Evolutionary conservation across 2,329 filamentous ascomycete genomes (phyloP).

Genomic region (Fusarium camptoceras): DNA sequence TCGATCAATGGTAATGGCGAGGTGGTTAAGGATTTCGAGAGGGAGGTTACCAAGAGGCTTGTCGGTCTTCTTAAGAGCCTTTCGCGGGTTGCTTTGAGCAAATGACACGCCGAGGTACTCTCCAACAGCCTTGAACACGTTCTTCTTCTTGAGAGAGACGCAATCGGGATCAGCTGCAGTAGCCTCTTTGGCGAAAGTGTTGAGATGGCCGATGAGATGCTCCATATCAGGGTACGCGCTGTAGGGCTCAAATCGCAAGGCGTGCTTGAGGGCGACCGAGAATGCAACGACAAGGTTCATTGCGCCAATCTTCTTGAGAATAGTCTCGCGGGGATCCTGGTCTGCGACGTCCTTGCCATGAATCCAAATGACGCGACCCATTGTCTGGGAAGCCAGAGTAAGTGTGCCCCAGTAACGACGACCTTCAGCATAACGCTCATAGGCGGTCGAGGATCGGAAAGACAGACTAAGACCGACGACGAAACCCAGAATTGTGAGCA

Average conservation of each 20-base stretch:
- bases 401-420: slow-evolving; percentile 72
- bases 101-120: slow-evolving; percentile 82
- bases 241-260: slow-evolving; percentile 85
- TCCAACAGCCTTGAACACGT: slow-evolving; percentile 72
- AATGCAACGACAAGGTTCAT: slow-evolving; percentile 85
- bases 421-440: slow-evolving; percentile 77
- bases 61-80: slow-evolving; percentile 77
- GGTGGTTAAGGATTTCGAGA: slow-evolving; percentile 80
- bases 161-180: slow-evolving; percentile 54
- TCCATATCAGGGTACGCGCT: slow-evolving; percentile 80
- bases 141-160: slow-evolving; percentile 56
- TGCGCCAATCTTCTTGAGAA: slow-evolving; percentile 77
- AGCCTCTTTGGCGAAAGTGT: slow-evolving; percentile 76
- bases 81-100: slow-evolving; percentile 81
- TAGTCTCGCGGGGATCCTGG: slow-evolving; percentile 68
- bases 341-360: slow-evolving; percentile 71
- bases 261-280: slow-evolving; percentile 82
- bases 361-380: slow-evolving; percentile 86
- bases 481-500: slow-evolving; percentile 83
- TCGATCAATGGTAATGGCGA: slow-evolving; percentile 74
- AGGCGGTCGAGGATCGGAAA: slow-evolving; percentile 81
- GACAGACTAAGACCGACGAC: slow-evolving; percentile 83
- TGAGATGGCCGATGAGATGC: slow-evolving; percentile 76
- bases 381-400: slow-evolving; percentile 71
- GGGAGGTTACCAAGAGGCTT: slow-evolving; percentile 85